These are phyloP conservation scores for Podaxis rugospora DNA, from an alignment of 768 basidiomycete species.

Conservation along the genomic window DNA sequence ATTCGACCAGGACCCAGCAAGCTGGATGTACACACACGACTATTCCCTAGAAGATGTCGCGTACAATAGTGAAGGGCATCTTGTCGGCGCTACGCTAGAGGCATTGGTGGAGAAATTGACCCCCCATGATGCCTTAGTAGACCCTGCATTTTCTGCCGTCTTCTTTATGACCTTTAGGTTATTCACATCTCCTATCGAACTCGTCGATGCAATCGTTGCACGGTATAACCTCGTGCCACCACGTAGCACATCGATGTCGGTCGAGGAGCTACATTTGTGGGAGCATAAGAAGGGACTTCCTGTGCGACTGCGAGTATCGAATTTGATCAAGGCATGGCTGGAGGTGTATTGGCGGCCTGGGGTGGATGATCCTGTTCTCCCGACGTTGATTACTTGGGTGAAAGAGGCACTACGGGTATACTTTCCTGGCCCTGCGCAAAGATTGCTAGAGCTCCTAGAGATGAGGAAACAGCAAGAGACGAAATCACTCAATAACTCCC, in stretches of 20 bases:
- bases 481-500: neutral
- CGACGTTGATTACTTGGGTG: conserved; percentile 54
- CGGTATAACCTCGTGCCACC: conserved; percentile 84
- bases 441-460: conserved; percentile 65
- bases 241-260: conserved; percentile 43
- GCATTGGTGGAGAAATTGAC: conserved; percentile 98
- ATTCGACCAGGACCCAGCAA: conserved; percentile 36
- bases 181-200: conserved; percentile 74
- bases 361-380: conserved; percentile 64
- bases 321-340: conserved; percentile 92
- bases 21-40: conserved; percentile 68
- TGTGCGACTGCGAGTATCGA: conserved; percentile 85
- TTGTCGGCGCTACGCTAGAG: conserved; percentile 85
- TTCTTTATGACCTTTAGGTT: conserved; percentile 96
- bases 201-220: conserved; percentile 71
- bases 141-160: conserved; percentile 78
- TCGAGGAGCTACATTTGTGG: conserved; percentile 70
- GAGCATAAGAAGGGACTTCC: conserved; percentile 85
- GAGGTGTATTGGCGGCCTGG: conserved; percentile 85
- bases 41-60: conserved; percentile 81
- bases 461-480: conserved; percentile 52
- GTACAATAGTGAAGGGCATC: conserved; percentile 85
- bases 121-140: conserved; percentile 87
- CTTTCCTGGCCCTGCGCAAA: conserved; percentile 67
- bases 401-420: conserved; percentile 53